Conservation (phyloP, 345 rosid genomes). For the Populus simonii region DNA sequence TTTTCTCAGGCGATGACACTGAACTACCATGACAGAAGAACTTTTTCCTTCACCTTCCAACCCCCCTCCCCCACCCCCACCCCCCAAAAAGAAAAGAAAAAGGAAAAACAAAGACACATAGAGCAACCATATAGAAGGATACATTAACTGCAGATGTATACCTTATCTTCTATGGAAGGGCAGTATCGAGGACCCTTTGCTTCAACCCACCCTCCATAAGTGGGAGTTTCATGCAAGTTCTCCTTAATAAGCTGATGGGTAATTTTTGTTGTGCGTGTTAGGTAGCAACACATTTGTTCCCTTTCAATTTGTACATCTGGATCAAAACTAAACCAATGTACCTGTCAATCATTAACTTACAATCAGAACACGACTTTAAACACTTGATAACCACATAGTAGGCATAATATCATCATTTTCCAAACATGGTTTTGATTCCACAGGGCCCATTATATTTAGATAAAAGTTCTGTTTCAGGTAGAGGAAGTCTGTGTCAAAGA, state of each 20-base stretch:
- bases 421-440: not conserved
- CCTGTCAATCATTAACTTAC: conserved; percentile 43
- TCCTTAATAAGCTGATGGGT: conserved; percentile 89
- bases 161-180: conserved; percentile 99
- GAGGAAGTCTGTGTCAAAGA: not conserved
- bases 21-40: too few relatives aligned
- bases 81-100: too few relatives aligned
- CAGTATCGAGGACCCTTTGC: conserved; percentile 99
- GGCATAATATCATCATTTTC: not conserved
- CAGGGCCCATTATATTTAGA: not conserved
- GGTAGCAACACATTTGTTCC: conserved; percentile 95
- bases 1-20: too few relatives aligned
- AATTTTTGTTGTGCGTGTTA: conserved; percentile 76
- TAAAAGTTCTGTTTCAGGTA: not conserved
- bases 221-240: conserved; percentile 95
- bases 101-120: not conserved
- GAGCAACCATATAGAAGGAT: not conserved
- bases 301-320: conserved; percentile 79
- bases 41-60: too few relatives aligned
- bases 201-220: conserved; percentile 99
- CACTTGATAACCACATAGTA: not conserved
- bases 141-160: conserved; percentile 9
- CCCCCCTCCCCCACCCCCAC: too few relatives aligned
- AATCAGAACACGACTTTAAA: conserved; percentile 21
- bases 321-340: conserved; percentile 95